These are phyloP conservation scores for Beta corolliflora DNA, from an alignment of 179 eudicot genomes.

Conservation along the genomic window DNA sequence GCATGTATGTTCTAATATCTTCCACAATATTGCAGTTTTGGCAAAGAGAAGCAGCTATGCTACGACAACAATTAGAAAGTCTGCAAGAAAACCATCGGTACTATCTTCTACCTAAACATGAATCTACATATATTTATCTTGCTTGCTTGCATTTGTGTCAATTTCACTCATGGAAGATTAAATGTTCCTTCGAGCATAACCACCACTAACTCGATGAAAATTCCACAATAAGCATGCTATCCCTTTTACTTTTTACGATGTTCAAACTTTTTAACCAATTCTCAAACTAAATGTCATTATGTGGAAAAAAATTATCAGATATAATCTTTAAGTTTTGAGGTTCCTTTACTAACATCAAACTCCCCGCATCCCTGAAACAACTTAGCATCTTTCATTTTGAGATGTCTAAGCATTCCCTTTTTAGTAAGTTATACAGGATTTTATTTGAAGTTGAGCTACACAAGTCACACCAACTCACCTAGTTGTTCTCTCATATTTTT, in stretches of 20 bases:
- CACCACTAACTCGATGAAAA: background rate
- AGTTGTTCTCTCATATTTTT: too few species aligned
- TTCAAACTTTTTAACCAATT: background rate
- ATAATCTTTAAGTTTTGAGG: too few species aligned
- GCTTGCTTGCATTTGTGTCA: background rate
- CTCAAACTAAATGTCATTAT: background rate
- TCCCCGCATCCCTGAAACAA: too few species aligned
- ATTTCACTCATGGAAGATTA: background rate
- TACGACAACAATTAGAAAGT: conserved; percentile 72
- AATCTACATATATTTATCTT: background rate
- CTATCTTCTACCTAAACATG: background rate
- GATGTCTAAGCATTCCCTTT: too few species aligned
- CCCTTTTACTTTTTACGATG: background rate
- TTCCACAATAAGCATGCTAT: background rate
- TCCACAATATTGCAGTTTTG: conserved; percentile 51
- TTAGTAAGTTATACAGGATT: too few species aligned
- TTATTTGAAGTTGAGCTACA: too few species aligned
- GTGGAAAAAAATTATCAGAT: too few species aligned
- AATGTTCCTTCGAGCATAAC: background rate
- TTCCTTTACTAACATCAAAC: too few species aligned
- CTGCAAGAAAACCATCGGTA: conserved; percentile 82
- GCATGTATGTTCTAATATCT: conserved; percentile 9
- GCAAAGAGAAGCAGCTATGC: conserved; percentile 78
- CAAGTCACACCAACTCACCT: too few species aligned
- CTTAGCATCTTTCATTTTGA: too few species aligned